phyloP scores from a whole-genome alignment of 371 early-diverging fungal genomes.

The Dinochytrium kinnereticum region DNA sequence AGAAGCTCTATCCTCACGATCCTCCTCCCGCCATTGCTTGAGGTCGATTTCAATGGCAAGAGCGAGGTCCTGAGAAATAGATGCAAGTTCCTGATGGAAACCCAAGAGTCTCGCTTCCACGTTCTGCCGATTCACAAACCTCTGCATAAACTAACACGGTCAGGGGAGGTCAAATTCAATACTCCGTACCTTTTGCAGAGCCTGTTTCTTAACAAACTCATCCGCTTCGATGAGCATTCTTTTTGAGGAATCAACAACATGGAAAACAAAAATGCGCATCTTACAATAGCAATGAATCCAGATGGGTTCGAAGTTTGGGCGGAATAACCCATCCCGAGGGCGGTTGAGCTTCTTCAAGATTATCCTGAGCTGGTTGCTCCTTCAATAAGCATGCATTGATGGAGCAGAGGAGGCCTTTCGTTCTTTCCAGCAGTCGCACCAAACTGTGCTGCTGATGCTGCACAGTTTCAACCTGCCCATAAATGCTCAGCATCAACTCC shows the following conservation, averaged over 20 bases:
- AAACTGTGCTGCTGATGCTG: constrained; percentile 11
- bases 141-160: constrained; percentile 29
- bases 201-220: constrained; percentile 22
- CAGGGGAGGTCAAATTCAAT: background rate
- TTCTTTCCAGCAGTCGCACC: constrained; percentile 2
- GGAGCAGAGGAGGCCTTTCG: background rate
- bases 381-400: constrained; percentile 1
- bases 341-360: background rate
- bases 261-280: background rate
- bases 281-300: constrained; percentile 16
- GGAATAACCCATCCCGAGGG: background rate
- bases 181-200: constrained; percentile 10
- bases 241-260: background rate
- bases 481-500: background rate
- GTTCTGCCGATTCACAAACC: constrained; percentile 30
- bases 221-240: constrained; percentile 10
- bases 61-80: constrained; percentile 23
- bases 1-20: constrained; percentile 25
- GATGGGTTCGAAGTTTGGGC: background rate
- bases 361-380: background rate
- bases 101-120: constrained; percentile 8
- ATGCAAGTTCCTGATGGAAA: constrained; percentile 25
- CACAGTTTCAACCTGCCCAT: background rate
- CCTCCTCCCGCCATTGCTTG: constrained; percentile 31
- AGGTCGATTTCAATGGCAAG: constrained; percentile 24